Evolutionary conservation across 768 basidiomycete species (phyloP).

Genomic region (Amanita phalloides): DNA sequence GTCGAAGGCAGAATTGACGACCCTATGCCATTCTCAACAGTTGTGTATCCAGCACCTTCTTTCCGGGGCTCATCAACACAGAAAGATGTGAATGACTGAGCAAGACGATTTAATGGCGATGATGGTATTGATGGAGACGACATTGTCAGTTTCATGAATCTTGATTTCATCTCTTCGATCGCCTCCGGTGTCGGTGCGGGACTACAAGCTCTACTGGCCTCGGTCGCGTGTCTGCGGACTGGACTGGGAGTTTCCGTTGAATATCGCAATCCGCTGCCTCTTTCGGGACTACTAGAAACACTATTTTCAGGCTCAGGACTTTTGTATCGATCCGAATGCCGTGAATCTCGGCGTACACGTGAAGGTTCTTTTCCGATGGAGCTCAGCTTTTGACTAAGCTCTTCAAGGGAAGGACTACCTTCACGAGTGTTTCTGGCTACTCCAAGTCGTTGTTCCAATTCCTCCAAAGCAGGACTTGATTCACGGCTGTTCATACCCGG

Average conservation of each 20-base stretch:
- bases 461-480: conserved; percentile 51
- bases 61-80: conserved; percentile 3
- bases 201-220: conserved; percentile 8
- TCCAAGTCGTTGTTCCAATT: conserved; percentile 51
- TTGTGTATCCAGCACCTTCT: neutral
- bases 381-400: conserved; percentile 34
- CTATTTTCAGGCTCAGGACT: conserved; percentile 12
- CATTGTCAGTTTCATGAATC: conserved; percentile 29
- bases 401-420: conserved; percentile 43
- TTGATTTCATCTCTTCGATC: conserved; percentile 53
- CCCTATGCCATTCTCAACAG: neutral
- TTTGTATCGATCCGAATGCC: conserved; percentile 15
- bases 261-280: conserved; percentile 9
- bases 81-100: conserved; percentile 9
- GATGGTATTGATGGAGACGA: conserved; percentile 17
- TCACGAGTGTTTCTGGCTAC: conserved; percentile 38
- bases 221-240: conserved; percentile 13
- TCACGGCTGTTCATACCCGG: conserved; percentile 29
- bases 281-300: conserved; percentile 1
- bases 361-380: conserved; percentile 23
- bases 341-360: conserved; percentile 10
- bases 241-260: conserved; percentile 15
- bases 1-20: neutral
- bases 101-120: conserved; percentile 6
- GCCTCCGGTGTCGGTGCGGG: conserved; percentile 35